A percentile compares a stretch with the other conserved stretches of the same genome.
These are phyloP conservation scores for Penicillium griseofulvum DNA, from an alignment of 2,329 filamentous ascomycete species.

Conservation along the genomic window DNA sequence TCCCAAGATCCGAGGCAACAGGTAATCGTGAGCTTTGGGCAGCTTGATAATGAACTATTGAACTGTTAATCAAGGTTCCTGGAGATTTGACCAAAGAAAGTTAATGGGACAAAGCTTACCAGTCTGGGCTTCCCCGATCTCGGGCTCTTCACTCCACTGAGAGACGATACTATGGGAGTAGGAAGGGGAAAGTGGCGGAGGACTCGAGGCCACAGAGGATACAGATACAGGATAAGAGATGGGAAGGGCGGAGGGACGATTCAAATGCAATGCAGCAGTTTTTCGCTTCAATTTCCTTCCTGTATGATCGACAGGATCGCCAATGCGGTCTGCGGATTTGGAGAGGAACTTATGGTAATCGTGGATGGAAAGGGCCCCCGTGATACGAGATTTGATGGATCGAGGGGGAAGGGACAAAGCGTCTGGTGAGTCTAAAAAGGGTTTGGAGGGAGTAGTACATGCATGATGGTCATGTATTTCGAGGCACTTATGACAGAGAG, in stretches of 20 bases:
- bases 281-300: slow-evolving; percentile 35
- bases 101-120: slow-evolving; percentile 12
- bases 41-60: slow-evolving; percentile 1
- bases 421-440: slow-evolving; percentile 19
- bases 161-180: slow-evolving; percentile 35
- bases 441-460: slow-evolving; percentile 15
- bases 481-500: slow-evolving; percentile 15
- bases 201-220: slow-evolving; percentile 33
- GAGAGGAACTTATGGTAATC: slow-evolving; percentile 38
- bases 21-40: slow-evolving; percentile 18
- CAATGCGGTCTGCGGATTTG: slow-evolving; percentile 22
- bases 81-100: neutral
- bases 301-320: slow-evolving; percentile 27
- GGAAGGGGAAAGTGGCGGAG: slow-evolving; percentile 39
- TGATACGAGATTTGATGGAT: slow-evolving; percentile 19
- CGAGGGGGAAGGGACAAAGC: slow-evolving; percentile 20
- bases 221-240: slow-evolving; percentile 26
- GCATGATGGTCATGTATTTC: slow-evolving; percentile 17
- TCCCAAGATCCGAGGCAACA: slow-evolving; percentile 20
- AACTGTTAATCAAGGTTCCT: slow-evolving; percentile 7
- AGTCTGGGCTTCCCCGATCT: slow-evolving; percentile 22
- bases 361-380: slow-evolving; percentile 33
- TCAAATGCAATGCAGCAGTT: slow-evolving; percentile 33
- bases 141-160: slow-evolving; percentile 30
- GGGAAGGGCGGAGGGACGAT: slow-evolving; percentile 16